Evolutionary conservation across 2,329 filamentous ascomycete species (phyloP).

Genomic region (Colletotrichum truncatum): DNA sequence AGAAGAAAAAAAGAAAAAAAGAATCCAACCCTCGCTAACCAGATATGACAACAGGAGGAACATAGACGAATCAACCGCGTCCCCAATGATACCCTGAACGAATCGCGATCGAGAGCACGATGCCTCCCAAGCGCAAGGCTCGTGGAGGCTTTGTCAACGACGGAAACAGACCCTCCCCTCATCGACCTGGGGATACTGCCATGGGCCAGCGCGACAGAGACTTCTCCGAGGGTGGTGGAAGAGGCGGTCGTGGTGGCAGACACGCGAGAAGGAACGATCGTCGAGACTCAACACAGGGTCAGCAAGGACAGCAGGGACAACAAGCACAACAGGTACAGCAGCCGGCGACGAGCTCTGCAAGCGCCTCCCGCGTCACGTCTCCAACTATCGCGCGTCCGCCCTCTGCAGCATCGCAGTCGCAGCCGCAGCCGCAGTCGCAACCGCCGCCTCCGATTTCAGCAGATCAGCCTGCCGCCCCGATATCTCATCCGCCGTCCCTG

Average conservation of each 20-base stretch:
- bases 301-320: conserved; percentile 20
- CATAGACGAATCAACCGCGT: not conserved
- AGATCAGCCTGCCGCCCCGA: conserved; percentile 33
- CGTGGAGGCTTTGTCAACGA: conserved; percentile 60
- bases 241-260: conserved; percentile 54
- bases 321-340: conserved; percentile 7
- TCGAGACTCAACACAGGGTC: conserved; percentile 58
- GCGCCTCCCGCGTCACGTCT: conserved; percentile 17
- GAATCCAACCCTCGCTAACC: not conserved
- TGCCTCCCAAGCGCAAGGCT: conserved; percentile 71
- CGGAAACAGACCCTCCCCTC: conserved; percentile 66
- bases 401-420: conserved; percentile 35
- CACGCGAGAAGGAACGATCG: conserved; percentile 58
- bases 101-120: conserved; percentile 40
- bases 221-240: conserved; percentile 52
- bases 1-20: too few relatives aligned
- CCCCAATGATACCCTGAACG: conserved; percentile 33
- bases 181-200: conserved; percentile 66
- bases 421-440: conserved; percentile 39
- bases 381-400: conserved; percentile 23
- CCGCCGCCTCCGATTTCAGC: conserved; percentile 36
- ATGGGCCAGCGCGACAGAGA: conserved; percentile 68
- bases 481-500: conserved; percentile 40
- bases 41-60: not conserved
- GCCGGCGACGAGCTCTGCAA: conserved; percentile 15